phyloP scores from a whole-genome alignment of 306 rosid genomes.

The Lablab purpureus region DNA sequence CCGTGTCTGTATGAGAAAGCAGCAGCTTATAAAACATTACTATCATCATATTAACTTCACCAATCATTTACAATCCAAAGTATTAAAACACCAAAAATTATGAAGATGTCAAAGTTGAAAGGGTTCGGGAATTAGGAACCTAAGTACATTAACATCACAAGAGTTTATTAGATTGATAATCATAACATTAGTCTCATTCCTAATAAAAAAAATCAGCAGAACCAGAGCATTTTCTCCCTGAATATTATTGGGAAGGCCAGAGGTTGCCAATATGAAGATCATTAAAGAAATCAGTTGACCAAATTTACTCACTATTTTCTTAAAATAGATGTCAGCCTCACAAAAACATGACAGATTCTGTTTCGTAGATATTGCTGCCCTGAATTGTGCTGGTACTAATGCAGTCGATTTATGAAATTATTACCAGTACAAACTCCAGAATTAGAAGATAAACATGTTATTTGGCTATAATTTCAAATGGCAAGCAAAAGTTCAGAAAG shows the following conservation, averaged over 20 bases:
- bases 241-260: neutral
- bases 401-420: neutral
- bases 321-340: neutral
- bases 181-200: neutral
- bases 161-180: neutral
- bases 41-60: neutral
- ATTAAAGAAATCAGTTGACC: neutral
- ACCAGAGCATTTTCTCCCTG: neutral
- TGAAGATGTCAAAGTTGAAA: slow-evolving; percentile 1
- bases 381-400: neutral
- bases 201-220: neutral
- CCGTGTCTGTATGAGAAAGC: neutral
- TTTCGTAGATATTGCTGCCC: neutral
- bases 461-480: neutral
- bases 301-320: neutral
- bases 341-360: neutral
- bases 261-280: neutral
- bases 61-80: neutral
- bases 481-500: neutral
- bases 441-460: neutral
- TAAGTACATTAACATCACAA: neutral
- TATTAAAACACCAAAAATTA: neutral
- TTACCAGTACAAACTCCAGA: neutral
- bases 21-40: neutral
- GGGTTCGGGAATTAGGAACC: neutral